Conservation (phyloP, 768 basidiomycete species). For the Trametopsis cervina region DNA sequence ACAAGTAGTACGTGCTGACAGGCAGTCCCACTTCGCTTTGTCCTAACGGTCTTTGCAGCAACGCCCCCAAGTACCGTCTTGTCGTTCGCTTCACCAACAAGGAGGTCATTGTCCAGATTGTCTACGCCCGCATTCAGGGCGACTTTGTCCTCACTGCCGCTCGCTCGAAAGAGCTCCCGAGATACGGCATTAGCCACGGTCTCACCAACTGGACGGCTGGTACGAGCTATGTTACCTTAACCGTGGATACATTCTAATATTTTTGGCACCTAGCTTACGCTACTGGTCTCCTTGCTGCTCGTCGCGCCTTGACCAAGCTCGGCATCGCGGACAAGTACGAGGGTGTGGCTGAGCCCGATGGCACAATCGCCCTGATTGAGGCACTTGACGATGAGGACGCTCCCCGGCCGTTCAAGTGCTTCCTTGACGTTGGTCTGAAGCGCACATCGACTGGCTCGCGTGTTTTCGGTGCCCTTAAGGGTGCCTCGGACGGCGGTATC, state of each 20-base stretch:
- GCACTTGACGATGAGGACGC: conserved; percentile 85
- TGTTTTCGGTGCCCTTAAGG: conserved; percentile 98
- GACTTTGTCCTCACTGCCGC: conserved; percentile 91
- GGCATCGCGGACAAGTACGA: conserved; percentile 98
- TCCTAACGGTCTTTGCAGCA: conserved; percentile 36
- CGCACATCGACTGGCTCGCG: conserved; percentile 97
- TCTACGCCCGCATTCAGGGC: conserved; percentile 96
- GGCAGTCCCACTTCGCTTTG: not conserved
- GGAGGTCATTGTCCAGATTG: conserved; percentile 90
- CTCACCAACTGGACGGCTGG: conserved; percentile 98
- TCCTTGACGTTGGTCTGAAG: conserved; percentile 96
- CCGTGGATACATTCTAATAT: too few relatives aligned
- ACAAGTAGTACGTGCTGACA: conserved; percentile 75
- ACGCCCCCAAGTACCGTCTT: conserved; percentile 95
- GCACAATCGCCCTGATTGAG: conserved; percentile 78
- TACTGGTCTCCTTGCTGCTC: conserved; percentile 90
- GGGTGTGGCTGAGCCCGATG: conserved; percentile 89
- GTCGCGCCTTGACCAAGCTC: conserved; percentile 91
- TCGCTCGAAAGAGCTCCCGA: conserved; percentile 84
- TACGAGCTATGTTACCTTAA: conserved; percentile 26
- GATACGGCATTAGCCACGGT: conserved; percentile 97
- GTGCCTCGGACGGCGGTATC: conserved; percentile 95
- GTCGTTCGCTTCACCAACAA: conserved; percentile 99
- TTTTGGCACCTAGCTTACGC: conserved; percentile 66
- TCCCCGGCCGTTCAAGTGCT: conserved; percentile 97